Evolutionary conservation across 345 rosid genomes (phyloP), one percentile per base, ranked within the genome.

Genomic region (Sisymbrium altissimum): DNA sequence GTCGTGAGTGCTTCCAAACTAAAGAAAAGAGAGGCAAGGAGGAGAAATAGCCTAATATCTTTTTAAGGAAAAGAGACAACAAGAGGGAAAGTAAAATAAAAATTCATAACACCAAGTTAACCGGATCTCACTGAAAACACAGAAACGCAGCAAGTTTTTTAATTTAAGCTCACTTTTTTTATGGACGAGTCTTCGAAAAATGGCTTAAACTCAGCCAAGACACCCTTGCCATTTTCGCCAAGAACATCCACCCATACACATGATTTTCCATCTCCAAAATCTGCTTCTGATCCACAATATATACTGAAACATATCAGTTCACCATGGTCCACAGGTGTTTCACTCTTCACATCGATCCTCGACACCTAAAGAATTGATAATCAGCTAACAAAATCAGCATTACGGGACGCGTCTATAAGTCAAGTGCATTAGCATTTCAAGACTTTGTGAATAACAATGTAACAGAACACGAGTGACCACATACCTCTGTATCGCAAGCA

Each of bases 401-500:
- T 35, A 53, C 7, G 11, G 35, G 23, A 15, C 7, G 14, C 13
- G 9, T 53, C 15, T 29, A 65, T 17, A 46, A 9, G 13, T 32
- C 6, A 43, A 66, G 14, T 17, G 46, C 48, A 68, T 57, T 9
- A 40, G 63, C 44, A 17, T 54, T 55, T 66, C 46, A 18, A 17
- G 50, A 48, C 46, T 38, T 38, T 67, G 39, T n/a, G 59, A 41
- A 71, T 23, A 48, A 43, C 38, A 55, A 68, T 53, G 27, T 19
- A 57, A 18, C 11, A 46, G 72, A 36, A 46, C 36, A 48, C 44
- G 1, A 41, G 48, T 48, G 71, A 23, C 30, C 56, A 69, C 81
- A 74, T 67, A 91, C 98, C 95, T 94, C 97, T 19, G 98, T 94
- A 83, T 94, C 98, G 52, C 98, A 94, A 54, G 97, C 98, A 84